Conservation (phyloP, 768 basidiomycete species). For the Melanogaster broomeanus region DNA sequence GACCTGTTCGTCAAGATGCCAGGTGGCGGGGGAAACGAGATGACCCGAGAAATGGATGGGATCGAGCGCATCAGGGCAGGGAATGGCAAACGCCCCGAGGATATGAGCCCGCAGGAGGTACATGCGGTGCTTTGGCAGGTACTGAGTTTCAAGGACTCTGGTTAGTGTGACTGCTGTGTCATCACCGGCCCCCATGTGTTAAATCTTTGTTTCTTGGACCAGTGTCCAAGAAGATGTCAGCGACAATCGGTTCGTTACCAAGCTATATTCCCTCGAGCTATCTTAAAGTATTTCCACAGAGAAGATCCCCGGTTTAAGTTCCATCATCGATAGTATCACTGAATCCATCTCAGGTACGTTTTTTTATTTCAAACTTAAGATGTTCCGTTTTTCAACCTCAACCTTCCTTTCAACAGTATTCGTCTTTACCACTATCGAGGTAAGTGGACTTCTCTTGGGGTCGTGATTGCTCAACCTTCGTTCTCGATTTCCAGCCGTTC, state of each 20-base stretch:
- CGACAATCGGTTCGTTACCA: conserved; percentile 56
- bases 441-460: conserved; percentile 22
- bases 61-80: conserved; percentile 69
- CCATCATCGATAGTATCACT: conserved; percentile 76
- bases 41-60: conserved; percentile 74
- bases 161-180: conserved; percentile 29
- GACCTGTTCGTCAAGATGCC: conserved; percentile 64
- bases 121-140: conserved; percentile 85
- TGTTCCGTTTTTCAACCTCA: conserved; percentile 1
- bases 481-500: conserved; percentile 56
- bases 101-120: conserved; percentile 89
- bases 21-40: conserved; percentile 57
- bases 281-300: conserved; percentile 41
- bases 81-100: conserved; percentile 69
- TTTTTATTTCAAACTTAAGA: background rate
- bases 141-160: conserved; percentile 79
- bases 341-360: conserved; percentile 65
- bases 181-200: background rate
- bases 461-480: background rate
- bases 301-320: conserved; percentile 78
- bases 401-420: conserved; percentile 49
- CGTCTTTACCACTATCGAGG: conserved; percentile 83
- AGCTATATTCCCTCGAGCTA: background rate
- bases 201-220: background rate
- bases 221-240: conserved; percentile 79